Conservation (phyloP, 1,284 basidiomycete species). For the Flammula alnicola region DNA sequence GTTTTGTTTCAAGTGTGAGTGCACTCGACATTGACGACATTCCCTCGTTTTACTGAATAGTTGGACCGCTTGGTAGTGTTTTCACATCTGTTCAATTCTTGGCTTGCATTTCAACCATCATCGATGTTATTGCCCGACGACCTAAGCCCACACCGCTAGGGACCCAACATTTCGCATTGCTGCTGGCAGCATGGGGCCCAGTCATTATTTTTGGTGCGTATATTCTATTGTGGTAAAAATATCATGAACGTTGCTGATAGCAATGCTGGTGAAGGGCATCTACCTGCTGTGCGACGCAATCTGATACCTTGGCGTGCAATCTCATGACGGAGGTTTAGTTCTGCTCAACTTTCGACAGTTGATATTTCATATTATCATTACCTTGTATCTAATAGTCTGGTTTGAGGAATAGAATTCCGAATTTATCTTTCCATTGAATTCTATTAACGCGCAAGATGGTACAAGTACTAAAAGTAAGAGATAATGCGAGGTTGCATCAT, state of each 20-base stretch:
- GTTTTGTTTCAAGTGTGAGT: constrained; percentile 45
- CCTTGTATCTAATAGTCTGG: constrained; percentile 13
- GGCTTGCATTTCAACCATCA: constrained; percentile 51
- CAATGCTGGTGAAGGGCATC: constrained; percentile 22
- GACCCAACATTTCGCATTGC: constrained; percentile 58
- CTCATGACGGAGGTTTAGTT: neutral
- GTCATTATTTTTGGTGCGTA: constrained; percentile 47
- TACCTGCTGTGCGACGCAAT: constrained; percentile 30
- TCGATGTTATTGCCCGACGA: constrained; percentile 46
- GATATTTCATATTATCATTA: neutral
- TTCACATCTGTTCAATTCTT: constrained; percentile 48
- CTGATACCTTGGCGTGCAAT: constrained; percentile 28
- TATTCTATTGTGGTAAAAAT: neutral
- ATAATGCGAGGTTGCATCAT: constrained; percentile 25
- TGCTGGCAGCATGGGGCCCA: constrained; percentile 58
- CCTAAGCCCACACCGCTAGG: constrained; percentile 48
- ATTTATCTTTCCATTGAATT: no score
- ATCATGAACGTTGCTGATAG: neutral
- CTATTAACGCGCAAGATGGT: no score
- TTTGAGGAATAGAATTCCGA: neutral
- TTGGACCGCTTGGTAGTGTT: constrained; percentile 30
- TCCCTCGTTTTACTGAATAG: constrained; percentile 3
- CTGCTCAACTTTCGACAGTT: neutral
- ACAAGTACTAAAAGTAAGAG: constrained; percentile 3
- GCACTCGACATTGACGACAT: no score